A percentile compares a stretch with the other conserved stretches of the same genome.
Conservation (phyloP, 2,329 filamentous ascomycete species). For the Elsinoe perseae region DNA sequence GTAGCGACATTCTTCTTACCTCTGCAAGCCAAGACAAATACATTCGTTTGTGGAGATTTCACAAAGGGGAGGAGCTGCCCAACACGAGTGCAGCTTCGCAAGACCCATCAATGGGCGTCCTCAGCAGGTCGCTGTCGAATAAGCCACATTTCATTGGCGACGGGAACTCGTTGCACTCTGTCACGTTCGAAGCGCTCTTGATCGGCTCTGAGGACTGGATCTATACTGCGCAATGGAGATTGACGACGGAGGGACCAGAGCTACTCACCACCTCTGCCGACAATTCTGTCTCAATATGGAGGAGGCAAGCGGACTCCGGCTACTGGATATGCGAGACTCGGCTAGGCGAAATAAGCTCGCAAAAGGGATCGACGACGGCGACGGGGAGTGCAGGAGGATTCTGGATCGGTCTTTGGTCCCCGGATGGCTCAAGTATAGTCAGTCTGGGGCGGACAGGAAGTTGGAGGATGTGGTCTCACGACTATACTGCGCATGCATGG, state of each 20-base stretch:
- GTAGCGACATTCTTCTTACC: constrained; percentile 69
- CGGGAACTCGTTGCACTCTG: constrained; percentile 56
- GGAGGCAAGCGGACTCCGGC: constrained; percentile 71
- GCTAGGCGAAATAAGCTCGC: constrained; percentile 85
- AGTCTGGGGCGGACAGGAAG: constrained; percentile 86
- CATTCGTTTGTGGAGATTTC: constrained; percentile 84
- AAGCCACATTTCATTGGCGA: constrained; percentile 73
- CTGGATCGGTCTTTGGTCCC: constrained; percentile 91
- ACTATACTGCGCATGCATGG: constrained; percentile 60
- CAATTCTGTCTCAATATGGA: constrained; percentile 91
- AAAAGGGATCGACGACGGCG: constrained; percentile 92
- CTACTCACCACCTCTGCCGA: constrained; percentile 85
- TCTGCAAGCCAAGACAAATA: constrained; percentile 98
- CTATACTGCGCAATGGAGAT: constrained; percentile 74
- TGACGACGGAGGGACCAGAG: constrained; percentile 36
- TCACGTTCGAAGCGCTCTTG: constrained; percentile 89
- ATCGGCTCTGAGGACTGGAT: constrained; percentile 98
- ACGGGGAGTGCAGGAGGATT: constrained; percentile 94
- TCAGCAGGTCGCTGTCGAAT: constrained; percentile 72
- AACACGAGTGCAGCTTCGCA: constrained; percentile 47
- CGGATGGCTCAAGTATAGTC: constrained; percentile 63
- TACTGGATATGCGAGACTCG: constrained; percentile 84
- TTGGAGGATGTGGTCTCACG: constrained; percentile 78
- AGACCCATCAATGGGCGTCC: constrained; percentile 51
- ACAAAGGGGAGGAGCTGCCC: constrained; percentile 59